Conservation (phyloP, 306 rosid genomes). For the Myrica gale region DNA sequence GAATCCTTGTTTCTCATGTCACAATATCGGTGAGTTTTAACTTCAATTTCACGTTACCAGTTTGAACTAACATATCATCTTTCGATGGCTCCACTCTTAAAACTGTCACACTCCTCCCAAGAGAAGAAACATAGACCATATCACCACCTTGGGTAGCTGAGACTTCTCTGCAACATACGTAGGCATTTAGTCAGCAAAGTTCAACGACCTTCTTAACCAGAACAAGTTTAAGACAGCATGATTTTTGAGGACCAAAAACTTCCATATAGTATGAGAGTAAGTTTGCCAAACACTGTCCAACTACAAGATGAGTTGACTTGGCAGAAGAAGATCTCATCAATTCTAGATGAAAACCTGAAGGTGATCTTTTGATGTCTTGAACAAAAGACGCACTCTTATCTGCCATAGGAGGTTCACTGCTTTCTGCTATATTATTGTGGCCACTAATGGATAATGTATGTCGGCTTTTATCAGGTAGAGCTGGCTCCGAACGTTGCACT, state of each 20-base stretch:
- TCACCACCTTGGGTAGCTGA: conserved; percentile 68
- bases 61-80: conserved; percentile 78
- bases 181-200: conserved; percentile 6
- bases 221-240: conserved; percentile 14
- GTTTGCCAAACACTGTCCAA: background rate
- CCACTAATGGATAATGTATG: conserved; percentile 30
- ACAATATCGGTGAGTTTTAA: conserved; percentile 59
- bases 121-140: conserved; percentile 60
- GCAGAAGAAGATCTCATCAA: conserved; percentile 13
- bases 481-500: conserved; percentile 39
- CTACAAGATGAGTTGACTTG: conserved; percentile 6
- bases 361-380: conserved; percentile 30
- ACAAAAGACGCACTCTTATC: conserved; percentile 38
- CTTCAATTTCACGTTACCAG: conserved; percentile 83
- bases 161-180: conserved; percentile 52
- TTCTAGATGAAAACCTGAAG: conserved; percentile 48
- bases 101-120: conserved; percentile 67
- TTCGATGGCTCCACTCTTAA: conserved; percentile 62
- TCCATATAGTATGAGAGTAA: conserved; percentile 12
- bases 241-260: background rate
- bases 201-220: background rate
- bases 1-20: conserved; percentile 34
- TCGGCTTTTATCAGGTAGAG: conserved; percentile 34
- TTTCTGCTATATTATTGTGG: conserved; percentile 25
- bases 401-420: conserved; percentile 33